Evolutionary conservation across 768 basidiomycete species (phyloP).

Genomic region (Russula lepida): DNA sequence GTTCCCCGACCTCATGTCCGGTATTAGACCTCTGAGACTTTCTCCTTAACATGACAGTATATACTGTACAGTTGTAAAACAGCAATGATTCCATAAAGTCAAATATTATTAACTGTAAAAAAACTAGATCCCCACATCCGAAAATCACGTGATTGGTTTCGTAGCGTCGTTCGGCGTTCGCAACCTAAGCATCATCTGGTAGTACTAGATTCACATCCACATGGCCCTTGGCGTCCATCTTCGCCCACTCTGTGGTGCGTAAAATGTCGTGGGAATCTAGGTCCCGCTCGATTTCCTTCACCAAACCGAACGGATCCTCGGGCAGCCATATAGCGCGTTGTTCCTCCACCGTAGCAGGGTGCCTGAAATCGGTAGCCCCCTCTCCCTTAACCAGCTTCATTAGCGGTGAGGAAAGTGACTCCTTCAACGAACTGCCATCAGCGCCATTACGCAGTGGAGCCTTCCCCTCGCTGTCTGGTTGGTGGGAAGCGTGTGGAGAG

Average conservation of each 20-base stretch:
- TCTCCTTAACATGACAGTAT: no score
- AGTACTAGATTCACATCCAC: conserved; percentile 42
- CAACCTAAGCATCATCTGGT: conserved; percentile 26
- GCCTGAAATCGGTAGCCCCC: conserved; percentile 56
- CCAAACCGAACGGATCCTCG: conserved; percentile 56
- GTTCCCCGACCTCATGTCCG: no score
- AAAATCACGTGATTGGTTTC: no score
- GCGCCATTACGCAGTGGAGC: background rate
- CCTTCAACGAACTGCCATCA: background rate
- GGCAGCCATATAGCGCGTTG: conserved; percentile 85
- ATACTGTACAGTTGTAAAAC: no score
- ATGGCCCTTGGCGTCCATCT: conserved; percentile 54
- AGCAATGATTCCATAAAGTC: no score
- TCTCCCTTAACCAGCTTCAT: conserved; percentile 25
- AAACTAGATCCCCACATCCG: no score
- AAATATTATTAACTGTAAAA: no score
- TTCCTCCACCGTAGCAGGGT: conserved; percentile 68
- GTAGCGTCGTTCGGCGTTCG: background rate
- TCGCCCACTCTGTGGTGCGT: conserved; percentile 41
- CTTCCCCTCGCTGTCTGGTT: background rate
- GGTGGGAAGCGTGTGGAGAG: background rate
- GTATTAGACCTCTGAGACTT: no score
- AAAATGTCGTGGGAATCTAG: conserved; percentile 46
- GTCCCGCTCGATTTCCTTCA: conserved; percentile 51
- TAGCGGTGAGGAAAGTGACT: conserved; percentile 12